Base-by-base conservation (phyloP, 179 eudicot genomes). In the Monotropa hypopitys region DNA sequence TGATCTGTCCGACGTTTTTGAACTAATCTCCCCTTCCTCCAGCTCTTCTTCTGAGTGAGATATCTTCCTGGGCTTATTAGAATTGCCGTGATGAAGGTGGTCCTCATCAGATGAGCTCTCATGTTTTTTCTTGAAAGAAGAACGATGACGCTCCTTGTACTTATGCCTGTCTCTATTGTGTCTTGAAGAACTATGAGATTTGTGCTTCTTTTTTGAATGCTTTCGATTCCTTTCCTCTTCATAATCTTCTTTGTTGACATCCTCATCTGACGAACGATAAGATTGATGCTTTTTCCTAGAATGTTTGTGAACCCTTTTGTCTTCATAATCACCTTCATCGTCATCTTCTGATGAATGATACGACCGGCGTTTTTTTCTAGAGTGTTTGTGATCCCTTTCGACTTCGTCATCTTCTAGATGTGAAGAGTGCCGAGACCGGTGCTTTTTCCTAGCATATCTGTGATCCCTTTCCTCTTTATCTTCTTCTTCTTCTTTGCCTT, bases 21-120 rank as follows among this genome's bases (percentile, higher is more conserved):
- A 77, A 76, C 89, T 78, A 15, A 94, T 90, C 87, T 93, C 97
- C 16, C 97, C 99, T 83, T 93, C 97, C 74, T 93, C 99, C 77
- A 91, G 83, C 51, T 89, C 97, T 56, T 81, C 85, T 68, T 85
- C 92, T 26, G 80, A 40, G n/a, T 26, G 70, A 16, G 84, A 79
- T 78, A 70, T 84, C 57, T 80, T 86, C 63, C 69, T 81, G 70
- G 65, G 66, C 87, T 84, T 81, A 70, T 75, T 80, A 46, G 90
- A 77, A 78, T 79, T 84, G 32, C 77, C 78, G 28, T 23, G 79
- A 43, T 42, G 77, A 67, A 23, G 50, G 40, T 49, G 76, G 51
- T 87, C 87, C 30, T 86, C 88, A 71, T 82, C 87, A 51, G 89
- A 82, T 47, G 83, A 86, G 57, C 28, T 77, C 42, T 82, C 86